Conservation (phyloP, 192 early-diverging fungal species). For the Borealophlyctis nickersoniae region DNA sequence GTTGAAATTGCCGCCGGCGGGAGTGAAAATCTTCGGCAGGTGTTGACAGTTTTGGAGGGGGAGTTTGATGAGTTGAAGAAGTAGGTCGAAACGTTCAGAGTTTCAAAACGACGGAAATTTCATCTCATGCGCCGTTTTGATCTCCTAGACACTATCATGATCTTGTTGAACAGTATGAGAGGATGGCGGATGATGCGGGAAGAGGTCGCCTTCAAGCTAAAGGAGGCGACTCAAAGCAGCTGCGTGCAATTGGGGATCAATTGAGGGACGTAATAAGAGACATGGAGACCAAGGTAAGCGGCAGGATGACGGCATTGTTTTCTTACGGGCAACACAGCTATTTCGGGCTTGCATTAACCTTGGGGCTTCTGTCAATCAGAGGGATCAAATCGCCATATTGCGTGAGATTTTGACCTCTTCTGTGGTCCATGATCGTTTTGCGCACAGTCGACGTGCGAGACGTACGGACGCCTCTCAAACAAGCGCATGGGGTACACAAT, state of each 20-base stretch:
- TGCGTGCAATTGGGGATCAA: slow-evolving; percentile 40
- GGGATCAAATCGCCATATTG: slow-evolving; percentile 53
- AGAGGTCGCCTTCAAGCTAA: not conserved
- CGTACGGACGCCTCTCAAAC: not conserved
- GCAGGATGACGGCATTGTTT: too few relatives aligned
- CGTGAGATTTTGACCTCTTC: slow-evolving; percentile 40
- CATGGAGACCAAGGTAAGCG: slow-evolving; percentile 54
- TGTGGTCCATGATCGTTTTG: not conserved
- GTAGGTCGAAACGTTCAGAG: slow-evolving; percentile 9
- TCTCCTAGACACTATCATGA: slow-evolving; percentile 43
- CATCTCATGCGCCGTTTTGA: too few relatives aligned
- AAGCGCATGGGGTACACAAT: not conserved
- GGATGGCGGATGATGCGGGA: slow-evolving; percentile 23
- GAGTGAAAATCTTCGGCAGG: slow-evolving; percentile 26
- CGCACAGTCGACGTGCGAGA: not conserved
- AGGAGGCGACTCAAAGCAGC: slow-evolving; percentile 3
- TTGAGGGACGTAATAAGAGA: slow-evolving; percentile 46
- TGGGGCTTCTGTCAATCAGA: slow-evolving; percentile 14
- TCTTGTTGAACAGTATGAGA: slow-evolving; percentile 47
- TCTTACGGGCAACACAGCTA: too few relatives aligned
- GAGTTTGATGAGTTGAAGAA: slow-evolving; percentile 40
- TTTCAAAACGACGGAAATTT: not conserved
- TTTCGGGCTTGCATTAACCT: too few relatives aligned
- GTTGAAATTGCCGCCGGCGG: slow-evolving; percentile 8
- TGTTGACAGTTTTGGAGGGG: slow-evolving; percentile 37